Conservation (phyloP, 345 rosid species). For the Ricinus communis region DNA sequence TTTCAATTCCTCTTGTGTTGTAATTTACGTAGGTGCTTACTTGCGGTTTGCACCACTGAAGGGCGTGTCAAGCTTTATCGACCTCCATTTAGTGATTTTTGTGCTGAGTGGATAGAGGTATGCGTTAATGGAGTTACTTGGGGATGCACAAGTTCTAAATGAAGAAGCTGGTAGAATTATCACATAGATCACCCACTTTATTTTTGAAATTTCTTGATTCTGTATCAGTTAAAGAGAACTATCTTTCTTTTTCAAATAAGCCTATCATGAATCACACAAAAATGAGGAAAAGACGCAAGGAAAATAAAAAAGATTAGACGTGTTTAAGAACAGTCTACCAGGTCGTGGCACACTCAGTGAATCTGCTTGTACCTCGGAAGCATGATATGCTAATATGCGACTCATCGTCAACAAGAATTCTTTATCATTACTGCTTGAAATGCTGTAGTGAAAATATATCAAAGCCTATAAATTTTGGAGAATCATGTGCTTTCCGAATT, state of each 20-base stretch:
- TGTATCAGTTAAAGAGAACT: background rate
- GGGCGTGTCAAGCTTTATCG: constrained; percentile 84
- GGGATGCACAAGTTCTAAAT: background rate
- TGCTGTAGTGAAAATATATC: background rate
- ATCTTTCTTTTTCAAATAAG: background rate
- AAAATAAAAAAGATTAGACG: too few relatives aligned
- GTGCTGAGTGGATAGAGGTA: constrained; percentile 97
- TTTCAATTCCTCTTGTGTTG: constrained; percentile 5
- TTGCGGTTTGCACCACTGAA: constrained; percentile 79
- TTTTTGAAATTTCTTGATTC: background rate
- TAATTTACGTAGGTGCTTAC: constrained; percentile 61
- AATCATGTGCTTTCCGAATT: background rate
- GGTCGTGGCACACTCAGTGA: background rate
- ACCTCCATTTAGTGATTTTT: constrained; percentile 75
- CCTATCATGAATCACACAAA: background rate
- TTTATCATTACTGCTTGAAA: background rate
- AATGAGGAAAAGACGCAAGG: background rate
- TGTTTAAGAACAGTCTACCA: background rate
- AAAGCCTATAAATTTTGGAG: background rate
- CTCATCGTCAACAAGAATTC: background rate
- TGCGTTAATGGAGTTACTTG: constrained; percentile 13
- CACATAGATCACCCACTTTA: background rate
- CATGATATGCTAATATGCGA: background rate
- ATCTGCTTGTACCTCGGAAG: background rate
- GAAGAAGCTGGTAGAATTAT: background rate